Conservation (phyloP, 306 rosid species). For the Gynostemma pentaphyllum region DNA sequence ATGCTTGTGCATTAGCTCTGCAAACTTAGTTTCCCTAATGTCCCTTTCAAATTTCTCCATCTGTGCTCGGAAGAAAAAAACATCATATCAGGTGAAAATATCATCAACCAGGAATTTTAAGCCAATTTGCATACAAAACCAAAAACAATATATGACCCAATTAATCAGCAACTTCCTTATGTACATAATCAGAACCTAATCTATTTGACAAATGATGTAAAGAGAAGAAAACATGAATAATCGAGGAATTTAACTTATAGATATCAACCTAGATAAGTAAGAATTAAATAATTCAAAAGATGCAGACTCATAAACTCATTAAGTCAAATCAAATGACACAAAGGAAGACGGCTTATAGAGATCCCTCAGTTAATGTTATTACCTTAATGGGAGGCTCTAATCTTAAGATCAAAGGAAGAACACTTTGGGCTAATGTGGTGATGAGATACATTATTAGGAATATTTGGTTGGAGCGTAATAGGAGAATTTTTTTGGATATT, state of each 20-base stretch:
- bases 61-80: constrained; percentile 30
- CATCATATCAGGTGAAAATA: neutral
- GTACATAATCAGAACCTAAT: neutral
- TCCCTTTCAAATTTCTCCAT: constrained; percentile 94
- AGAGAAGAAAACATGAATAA: neutral
- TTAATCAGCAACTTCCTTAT: neutral
- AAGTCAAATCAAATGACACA: neutral
- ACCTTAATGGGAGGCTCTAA: no score
- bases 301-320: neutral
- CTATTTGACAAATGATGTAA: neutral
- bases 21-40: constrained; percentile 64
- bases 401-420: no score
- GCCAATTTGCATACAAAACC: neutral
- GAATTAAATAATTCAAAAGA: neutral
- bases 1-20: constrained; percentile 92
- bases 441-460: no score
- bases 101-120: neutral
- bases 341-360: no score
- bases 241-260: neutral
- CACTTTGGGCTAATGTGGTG: no score
- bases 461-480: no score
- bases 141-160: neutral
- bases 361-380: no score
- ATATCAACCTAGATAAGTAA: neutral
- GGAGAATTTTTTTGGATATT: no score